phyloP scores from a whole-genome alignment of 805 yeast genomes.

The Myxozyma udenii region DNA sequence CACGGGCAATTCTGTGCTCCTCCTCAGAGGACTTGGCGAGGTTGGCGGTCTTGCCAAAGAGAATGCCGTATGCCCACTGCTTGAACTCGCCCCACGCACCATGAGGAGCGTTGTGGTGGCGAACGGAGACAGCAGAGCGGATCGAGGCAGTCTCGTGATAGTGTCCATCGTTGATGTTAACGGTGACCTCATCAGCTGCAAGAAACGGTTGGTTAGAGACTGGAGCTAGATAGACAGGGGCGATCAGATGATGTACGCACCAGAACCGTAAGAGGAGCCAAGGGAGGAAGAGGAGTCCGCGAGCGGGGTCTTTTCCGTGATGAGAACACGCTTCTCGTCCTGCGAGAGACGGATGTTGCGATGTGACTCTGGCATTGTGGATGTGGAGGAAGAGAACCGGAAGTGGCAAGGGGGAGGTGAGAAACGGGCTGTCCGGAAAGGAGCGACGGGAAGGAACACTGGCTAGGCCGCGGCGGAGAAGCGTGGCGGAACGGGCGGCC shows the following conservation, averaged over 20 bases:
- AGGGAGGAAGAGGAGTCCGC: slow-evolving; percentile 1
- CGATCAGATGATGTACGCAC: slow-evolving; percentile 1
- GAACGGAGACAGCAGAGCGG: slow-evolving; percentile 8
- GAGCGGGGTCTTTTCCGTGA: slow-evolving; percentile 19
- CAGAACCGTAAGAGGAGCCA: slow-evolving; percentile 15
- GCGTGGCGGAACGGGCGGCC: no score
- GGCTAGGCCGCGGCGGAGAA: no score
- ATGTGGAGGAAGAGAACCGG: slow-evolving; percentile 1
- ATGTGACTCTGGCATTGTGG: slow-evolving; percentile 5
- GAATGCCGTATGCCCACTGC: slow-evolving; percentile 15
- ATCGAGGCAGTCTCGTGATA: slow-evolving; percentile 15
- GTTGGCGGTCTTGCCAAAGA: slow-evolving; percentile 29
- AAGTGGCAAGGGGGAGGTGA: not conserved
- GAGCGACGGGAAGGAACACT: not conserved
- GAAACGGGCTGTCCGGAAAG: not conserved
- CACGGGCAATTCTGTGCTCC: slow-evolving; percentile 23
- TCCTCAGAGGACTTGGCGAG: slow-evolving; percentile 24
- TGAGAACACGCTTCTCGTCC: slow-evolving; percentile 23
- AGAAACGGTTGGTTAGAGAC: no score
- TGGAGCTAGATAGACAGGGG: no score
- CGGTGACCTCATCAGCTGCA: slow-evolving; percentile 7
- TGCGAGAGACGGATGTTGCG: slow-evolving; percentile 12
- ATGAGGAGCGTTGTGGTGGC: not conserved
- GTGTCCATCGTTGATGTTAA: slow-evolving; percentile 18
- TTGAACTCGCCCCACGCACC: slow-evolving; percentile 11